Evolutionary conservation across 257 asterid genomes (phyloP), one percentile per base, ranked within the genome.

Genomic region (Petunia axillaris): DNA sequence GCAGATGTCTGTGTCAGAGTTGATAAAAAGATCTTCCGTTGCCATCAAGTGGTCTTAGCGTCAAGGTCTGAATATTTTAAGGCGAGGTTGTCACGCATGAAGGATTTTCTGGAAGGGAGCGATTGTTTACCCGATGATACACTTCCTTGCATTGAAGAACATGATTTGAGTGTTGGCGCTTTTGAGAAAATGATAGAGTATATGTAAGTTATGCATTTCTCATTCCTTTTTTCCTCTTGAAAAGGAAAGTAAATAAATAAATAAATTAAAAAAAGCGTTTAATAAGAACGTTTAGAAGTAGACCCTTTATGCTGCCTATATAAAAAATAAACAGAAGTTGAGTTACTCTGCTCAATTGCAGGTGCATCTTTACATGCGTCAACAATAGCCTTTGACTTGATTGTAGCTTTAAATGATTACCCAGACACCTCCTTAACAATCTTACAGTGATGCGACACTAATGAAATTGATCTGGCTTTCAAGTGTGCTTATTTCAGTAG

Each of bases 21-120:
- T 80, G 98, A 92, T 73, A 78, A 86, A 71, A 91, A 84, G 85
- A 84, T 83, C 76, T 92, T 95, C 66, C 90, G 94, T 46, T 93
- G 97, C 91, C 99, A 95, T 88, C 94, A 91, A 86, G 96, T 92
- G 75, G 83, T 93, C 82, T 88, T 95, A 83, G 98, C 97, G 75
- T 91, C 98, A 40, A 90, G 99, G 81, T 95, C 99, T 9, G 99
- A 95, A 74, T 93, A 95, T 84, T 95, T 95, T 80, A 95, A 86
- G 88, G 91, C 99, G n/a, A 92, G 98, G 79, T 81, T 95, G 83
- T 90, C 94, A n/a, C 93, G 93, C 64, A 89, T 91, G 87, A 84
- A 88, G 8, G 92, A 92, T 82, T 95, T 91, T 80, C 89, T 84
- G 78, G 88, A 88, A 77, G 94, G 90, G 80, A 87, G 83, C 55